A percentile compares a stretch with the other conserved stretches of the same genome.
These are phyloP conservation scores for Penicillium decumbens DNA, from an alignment of 2,329 filamentous ascomycete genomes.

Conservation along the genomic window DNA sequence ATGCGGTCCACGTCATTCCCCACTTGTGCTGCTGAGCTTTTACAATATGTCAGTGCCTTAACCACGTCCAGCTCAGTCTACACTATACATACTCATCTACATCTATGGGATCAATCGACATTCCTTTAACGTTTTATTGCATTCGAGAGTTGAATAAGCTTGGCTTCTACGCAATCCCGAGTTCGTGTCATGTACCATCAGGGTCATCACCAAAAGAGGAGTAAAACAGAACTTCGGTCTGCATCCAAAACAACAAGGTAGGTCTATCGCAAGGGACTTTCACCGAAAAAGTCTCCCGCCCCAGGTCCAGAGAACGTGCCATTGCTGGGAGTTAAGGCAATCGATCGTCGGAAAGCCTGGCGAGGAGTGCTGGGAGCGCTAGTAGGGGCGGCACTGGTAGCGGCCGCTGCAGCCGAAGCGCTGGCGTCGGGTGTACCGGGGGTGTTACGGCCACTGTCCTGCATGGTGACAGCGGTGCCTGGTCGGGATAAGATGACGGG, in stretches of 20 bases:
- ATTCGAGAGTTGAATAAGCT: conserved; percentile 1
- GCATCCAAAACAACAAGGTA: background rate
- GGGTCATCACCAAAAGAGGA: conserved; percentile 1
- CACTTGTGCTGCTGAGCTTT: conserved; percentile 7
- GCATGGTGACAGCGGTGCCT: conserved; percentile 38
- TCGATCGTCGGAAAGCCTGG: conserved; percentile 40
- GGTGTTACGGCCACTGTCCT: conserved; percentile 42
- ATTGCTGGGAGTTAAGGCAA: conserved; percentile 42
- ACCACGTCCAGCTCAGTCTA: background rate
- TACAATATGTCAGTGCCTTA: background rate
- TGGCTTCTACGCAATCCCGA: conserved; percentile 3
- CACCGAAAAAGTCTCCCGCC: conserved; percentile 37
- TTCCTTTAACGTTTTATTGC: background rate
- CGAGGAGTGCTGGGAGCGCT: conserved; percentile 41
- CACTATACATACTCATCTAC: background rate
- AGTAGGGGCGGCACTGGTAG: conserved; percentile 11
- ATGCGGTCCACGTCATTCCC: conserved; percentile 33
- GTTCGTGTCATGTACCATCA: conserved; percentile 1
- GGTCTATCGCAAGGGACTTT: conserved; percentile 36
- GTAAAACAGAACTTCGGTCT: background rate
- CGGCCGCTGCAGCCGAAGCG: conserved; percentile 12
- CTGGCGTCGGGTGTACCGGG: conserved; percentile 37
- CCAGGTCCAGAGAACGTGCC: conserved; percentile 39
- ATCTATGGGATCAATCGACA: background rate
- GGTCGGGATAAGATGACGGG: conserved; percentile 35